phyloP scores from a whole-genome alignment of 75 land plant species.

The Gnetum montanum region DNA sequence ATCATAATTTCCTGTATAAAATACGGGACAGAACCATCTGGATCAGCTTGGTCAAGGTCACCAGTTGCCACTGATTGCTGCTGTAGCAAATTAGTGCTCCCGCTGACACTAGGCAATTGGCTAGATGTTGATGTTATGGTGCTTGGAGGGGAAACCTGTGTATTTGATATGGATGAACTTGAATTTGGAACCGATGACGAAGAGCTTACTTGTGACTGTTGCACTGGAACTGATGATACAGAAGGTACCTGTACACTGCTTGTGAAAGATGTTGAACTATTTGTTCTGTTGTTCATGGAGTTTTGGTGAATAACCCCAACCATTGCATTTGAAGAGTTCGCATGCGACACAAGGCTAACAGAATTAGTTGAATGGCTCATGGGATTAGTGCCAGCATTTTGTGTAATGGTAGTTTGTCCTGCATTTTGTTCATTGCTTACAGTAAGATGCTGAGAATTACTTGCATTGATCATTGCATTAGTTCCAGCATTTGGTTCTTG shows the following conservation, averaged over 20 bases:
- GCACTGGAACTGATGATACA: conserved; percentile 31
- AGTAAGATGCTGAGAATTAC: conserved; percentile 32
- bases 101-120: conserved; percentile 18
- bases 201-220: conserved; percentile 28
- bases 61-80: conserved; percentile 27
- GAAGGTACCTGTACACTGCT: conserved; percentile 41
- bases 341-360: conserved; percentile 14
- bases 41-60: conserved; percentile 36
- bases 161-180: conserved; percentile 28
- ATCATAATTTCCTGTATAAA: conserved; percentile 61
- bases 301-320: conserved; percentile 43
- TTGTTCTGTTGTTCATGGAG: conserved; percentile 45
- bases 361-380: conserved; percentile 28
- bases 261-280: conserved; percentile 31
- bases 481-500: conserved; percentile 8
- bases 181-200: conserved; percentile 40
- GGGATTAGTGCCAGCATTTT: conserved; percentile 35
- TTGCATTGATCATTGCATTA: background rate
- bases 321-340: conserved; percentile 18
- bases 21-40: conserved; percentile 53
- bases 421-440: conserved; percentile 26
- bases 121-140: conserved; percentile 10
- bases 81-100: conserved; percentile 26
- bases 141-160: conserved; percentile 16
- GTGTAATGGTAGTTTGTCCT: conserved; percentile 14